These are phyloP conservation scores for Neurospora sp. DNA, from an alignment of 495 filamentous ascomycete species.

Conservation along the genomic window DNA sequence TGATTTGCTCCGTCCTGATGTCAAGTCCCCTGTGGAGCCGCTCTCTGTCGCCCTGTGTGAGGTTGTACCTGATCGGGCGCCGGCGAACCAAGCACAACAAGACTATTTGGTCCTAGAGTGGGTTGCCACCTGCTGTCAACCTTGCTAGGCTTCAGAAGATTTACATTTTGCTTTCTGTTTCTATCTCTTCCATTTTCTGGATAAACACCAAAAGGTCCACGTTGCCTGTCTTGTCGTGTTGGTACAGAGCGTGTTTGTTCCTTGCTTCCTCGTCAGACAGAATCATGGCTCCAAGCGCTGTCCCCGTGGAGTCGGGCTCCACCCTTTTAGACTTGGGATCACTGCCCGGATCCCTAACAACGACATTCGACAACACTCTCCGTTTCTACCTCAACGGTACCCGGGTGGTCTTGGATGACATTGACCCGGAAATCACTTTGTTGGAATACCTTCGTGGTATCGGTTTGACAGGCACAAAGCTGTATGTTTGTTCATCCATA, in stretches of 20 bases:
- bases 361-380: slow-evolving; percentile 42
- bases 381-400: slow-evolving; percentile 94
- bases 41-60: neutral
- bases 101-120: neutral
- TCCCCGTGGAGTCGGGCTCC: slow-evolving; percentile 29
- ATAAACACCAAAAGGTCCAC: neutral
- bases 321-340: slow-evolving; percentile 3
- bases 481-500: slow-evolving; percentile 24
- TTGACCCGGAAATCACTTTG: slow-evolving; percentile 86
- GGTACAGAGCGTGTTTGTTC: neutral
- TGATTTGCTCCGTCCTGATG: neutral
- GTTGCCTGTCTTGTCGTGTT: neutral
- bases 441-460: slow-evolving; percentile 87
- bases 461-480: slow-evolving; percentile 67
- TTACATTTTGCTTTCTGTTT: neutral
- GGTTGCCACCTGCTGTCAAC: slow-evolving; percentile 1
- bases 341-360: slow-evolving; percentile 19
- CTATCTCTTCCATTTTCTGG: neutral
- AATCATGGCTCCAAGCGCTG: slow-evolving; percentile 38
- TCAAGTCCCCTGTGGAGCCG: neutral
- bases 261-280: neutral
- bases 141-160: neutral
- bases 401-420: slow-evolving; percentile 69
- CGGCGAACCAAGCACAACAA: neutral
- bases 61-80: neutral